These are phyloP conservation scores for Herpotrichia juniperi DNA, from an alignment of 2,329 filamentous ascomycete species.

Conservation along the genomic window DNA sequence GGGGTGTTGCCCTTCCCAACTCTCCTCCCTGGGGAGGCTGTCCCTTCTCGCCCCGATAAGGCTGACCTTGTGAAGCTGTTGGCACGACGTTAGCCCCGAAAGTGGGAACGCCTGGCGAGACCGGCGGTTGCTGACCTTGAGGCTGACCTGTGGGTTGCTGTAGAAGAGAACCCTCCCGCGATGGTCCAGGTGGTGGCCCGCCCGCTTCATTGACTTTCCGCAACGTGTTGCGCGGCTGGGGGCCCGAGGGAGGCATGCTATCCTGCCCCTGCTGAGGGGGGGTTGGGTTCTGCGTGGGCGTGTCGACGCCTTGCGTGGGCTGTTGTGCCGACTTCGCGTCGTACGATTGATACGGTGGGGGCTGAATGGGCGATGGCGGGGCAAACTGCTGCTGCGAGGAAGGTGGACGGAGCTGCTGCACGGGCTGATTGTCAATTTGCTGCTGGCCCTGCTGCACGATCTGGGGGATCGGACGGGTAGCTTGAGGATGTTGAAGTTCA, in stretches of 20 bases:
- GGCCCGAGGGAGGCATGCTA: conserved; percentile 36
- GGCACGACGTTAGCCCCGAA: conserved; percentile 55
- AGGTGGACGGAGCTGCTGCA: conserved; percentile 39
- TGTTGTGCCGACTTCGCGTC: conserved; percentile 36
- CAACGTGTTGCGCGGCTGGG: conserved; percentile 36
- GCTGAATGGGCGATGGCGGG: conserved; percentile 43
- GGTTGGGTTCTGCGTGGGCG: conserved; percentile 32
- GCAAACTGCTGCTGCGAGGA: conserved; percentile 42
- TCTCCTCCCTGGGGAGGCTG: conserved; percentile 38
- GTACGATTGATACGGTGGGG: conserved; percentile 38
- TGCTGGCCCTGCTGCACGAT: conserved; percentile 35
- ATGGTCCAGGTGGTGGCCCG: conserved; percentile 36
- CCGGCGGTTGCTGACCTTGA: conserved; percentile 43
- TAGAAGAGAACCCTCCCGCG: conserved; percentile 42
- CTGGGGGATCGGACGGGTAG: conserved; percentile 36
- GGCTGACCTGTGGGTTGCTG: conserved; percentile 43
- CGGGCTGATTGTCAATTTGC: conserved; percentile 33
- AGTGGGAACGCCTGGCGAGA: conserved; percentile 46
- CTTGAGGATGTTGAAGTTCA: conserved; percentile 40
- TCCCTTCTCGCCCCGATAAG: conserved; percentile 47
- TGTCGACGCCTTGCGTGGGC: conserved; percentile 30
- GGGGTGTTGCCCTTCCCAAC: conserved; percentile 52
- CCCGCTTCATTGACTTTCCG: conserved; percentile 41
- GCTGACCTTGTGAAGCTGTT: conserved; percentile 51
- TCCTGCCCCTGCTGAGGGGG: conserved; percentile 38